Base-by-base conservation (phyloP, 345 rosid species). In the Gossypium herbaceum region DNA sequence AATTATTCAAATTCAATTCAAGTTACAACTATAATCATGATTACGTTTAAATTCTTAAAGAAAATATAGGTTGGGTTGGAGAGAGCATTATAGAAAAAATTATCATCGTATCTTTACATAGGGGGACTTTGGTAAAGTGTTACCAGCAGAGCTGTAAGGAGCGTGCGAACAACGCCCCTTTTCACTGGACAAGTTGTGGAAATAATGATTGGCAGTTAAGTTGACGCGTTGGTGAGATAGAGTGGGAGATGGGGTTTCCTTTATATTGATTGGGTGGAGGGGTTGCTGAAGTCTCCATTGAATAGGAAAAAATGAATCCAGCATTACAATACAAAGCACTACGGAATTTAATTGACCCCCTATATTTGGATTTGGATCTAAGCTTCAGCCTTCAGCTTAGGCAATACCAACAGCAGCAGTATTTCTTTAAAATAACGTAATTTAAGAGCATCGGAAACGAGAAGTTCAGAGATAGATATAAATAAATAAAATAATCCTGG, bases 181-280 rank as follows among this genome's bases (percentile, higher is more conserved):
- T 50, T 27, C 7, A 62, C 27, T 7, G 12, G 0, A 25, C 41
- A 25, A 25, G 16, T 13, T 60, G 15, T 27, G 1, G 17, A 7
- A 24, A 22, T 22, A 24, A 10, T 11, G 12, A 12, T 22, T 3
- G 24, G 3, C n/a, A 3, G 50, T 62, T 47, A 2, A 3, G 0
- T 7, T 16, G 51, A 74, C 76, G 70, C 48, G 70, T 10, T 7
- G 16, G 59, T 3, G 7, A 50, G 15, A 62, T 64, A 7, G 61
- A 19, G 60, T 29, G 51, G 27, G 70, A 29, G 1, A 10, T 9
- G 44, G 39, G 52, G 70, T 62, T 60, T 62, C 70, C 51, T 17
- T 50, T 61, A 45, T 20, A 63, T 51, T 74, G 70, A 63, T 74
- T 74, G 48, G 76, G 50, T 57, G 60, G 70, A 43, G 29, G 76